phyloP scores from a whole-genome alignment of 2,329 filamentous ascomycete species.

The Amylocarpus encephaloides region DNA sequence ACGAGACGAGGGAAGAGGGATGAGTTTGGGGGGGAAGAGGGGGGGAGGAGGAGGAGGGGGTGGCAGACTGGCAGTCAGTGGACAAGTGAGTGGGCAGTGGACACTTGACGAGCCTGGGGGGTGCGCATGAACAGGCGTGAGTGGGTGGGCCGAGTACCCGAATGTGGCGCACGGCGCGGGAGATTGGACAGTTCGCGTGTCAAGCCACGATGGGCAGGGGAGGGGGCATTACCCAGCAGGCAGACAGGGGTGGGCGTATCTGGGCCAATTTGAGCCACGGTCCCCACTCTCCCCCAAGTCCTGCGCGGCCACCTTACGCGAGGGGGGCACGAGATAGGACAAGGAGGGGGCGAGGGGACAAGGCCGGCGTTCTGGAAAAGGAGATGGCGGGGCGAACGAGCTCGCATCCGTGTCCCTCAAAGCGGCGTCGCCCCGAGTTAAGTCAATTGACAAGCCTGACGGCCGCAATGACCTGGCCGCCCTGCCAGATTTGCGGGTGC shows the following conservation, averaged over 20 bases:
- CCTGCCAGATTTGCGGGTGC: too few relatives aligned
- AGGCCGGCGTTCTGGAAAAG: background rate
- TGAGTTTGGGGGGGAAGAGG: conserved; percentile 15
- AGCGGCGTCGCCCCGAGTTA: background rate
- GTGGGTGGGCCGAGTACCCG: conserved; percentile 14
- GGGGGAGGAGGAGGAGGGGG: conserved; percentile 14
- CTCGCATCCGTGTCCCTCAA: background rate
- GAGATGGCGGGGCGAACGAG: background rate
- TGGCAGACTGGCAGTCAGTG: conserved; percentile 7
- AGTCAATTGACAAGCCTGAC: too few relatives aligned
- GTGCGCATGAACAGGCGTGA: background rate
- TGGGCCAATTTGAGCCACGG: conserved; percentile 4
- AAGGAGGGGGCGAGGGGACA: background rate
- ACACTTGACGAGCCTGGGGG: too few relatives aligned
- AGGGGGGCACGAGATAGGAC: background rate
- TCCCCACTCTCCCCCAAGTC: background rate
- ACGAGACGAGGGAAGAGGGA: conserved; percentile 17
- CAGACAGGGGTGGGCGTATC: conserved; percentile 14
- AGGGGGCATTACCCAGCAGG: too few relatives aligned
- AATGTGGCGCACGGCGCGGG: background rate
- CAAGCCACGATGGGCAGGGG: too few relatives aligned
- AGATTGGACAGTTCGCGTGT: too few relatives aligned
- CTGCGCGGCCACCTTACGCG: background rate
- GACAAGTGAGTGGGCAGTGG: background rate
- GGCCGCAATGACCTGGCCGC: too few relatives aligned